Evolutionary conservation across 2,329 filamentous ascomycete genomes (phyloP).

Genomic region (Diatrype stigma): DNA sequence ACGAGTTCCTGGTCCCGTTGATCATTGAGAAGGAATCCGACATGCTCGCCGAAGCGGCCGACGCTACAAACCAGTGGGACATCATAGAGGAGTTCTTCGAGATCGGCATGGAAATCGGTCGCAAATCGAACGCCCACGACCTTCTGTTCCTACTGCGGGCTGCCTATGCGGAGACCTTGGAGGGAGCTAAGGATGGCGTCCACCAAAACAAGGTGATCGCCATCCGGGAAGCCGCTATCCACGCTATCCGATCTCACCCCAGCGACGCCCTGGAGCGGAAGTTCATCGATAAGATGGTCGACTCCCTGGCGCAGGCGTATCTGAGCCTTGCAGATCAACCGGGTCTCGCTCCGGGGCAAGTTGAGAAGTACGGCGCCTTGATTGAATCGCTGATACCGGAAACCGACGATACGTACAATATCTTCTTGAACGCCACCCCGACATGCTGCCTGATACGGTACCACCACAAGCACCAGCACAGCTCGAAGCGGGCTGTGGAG

Average conservation of each 20-base stretch:
- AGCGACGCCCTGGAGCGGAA: conserved; percentile 18
- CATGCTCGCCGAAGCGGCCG: conserved; percentile 21
- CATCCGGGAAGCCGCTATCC: conserved; percentile 20
- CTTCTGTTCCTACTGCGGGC: conserved; percentile 23
- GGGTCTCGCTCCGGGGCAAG: conserved; percentile 10
- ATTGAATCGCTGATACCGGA: conserved; percentile 22
- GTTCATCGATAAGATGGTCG: conserved; percentile 17
- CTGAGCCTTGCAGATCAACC: conserved; percentile 20
- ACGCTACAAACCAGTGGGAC: conserved; percentile 22
- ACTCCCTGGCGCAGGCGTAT: conserved; percentile 21
- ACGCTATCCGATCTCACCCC: conserved; percentile 17
- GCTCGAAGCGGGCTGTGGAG: conserved; percentile 10
- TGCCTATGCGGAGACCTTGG: conserved; percentile 21
- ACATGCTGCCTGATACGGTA: conserved; percentile 25
- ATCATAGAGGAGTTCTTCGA: conserved; percentile 23
- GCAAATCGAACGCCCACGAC: conserved; percentile 18
- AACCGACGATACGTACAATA: conserved; percentile 10
- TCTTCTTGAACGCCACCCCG: conserved; percentile 14
- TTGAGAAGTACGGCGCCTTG: conserved; percentile 15
- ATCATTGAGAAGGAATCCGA: conserved; percentile 14
- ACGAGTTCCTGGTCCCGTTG: conserved; percentile 20
- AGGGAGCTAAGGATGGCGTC: conserved; percentile 7
- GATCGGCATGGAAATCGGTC: conserved; percentile 19
- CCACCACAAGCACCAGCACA: conserved; percentile 17
- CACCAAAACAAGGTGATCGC: conserved; percentile 17